These are phyloP conservation scores for Serendipita sp. DNA, from an alignment of 768 basidiomycete genomes.

Conservation along the genomic window DNA sequence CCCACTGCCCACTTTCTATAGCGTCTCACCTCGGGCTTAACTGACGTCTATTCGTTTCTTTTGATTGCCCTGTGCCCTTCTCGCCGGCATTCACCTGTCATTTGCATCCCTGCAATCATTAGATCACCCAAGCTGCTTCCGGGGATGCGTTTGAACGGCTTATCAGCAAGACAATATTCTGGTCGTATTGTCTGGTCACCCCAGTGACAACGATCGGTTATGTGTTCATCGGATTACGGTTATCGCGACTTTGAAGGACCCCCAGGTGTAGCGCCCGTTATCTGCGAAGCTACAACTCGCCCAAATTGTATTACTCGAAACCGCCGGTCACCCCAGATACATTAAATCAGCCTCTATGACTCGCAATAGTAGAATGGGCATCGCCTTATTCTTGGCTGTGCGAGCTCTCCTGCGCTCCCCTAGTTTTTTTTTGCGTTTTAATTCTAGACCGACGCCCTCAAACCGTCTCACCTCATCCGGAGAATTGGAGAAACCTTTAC, in stretches of 20 bases:
- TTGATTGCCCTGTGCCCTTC: not conserved
- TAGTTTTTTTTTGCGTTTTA: not conserved
- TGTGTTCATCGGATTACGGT: slow-evolving; percentile 54
- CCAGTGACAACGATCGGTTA: slow-evolving; percentile 68
- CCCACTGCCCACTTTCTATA: slow-evolving; percentile 22
- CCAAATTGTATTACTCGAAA: not conserved
- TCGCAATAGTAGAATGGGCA: no score
- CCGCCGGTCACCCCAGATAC: no score
- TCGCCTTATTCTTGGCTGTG: not conserved
- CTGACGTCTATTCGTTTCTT: not conserved
- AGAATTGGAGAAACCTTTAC: no score
- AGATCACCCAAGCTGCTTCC: slow-evolving; percentile 73
- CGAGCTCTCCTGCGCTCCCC: not conserved
- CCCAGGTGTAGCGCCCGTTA: not conserved
- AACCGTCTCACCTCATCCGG: not conserved
- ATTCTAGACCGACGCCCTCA: not conserved
- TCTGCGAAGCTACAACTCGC: not conserved
- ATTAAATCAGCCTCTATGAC: no score
- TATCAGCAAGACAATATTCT: slow-evolving; percentile 82
- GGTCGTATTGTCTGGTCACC: slow-evolving; percentile 80
- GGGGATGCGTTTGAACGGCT: slow-evolving; percentile 86
- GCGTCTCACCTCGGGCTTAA: no score
- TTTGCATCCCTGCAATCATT: slow-evolving; percentile 9
- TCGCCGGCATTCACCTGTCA: not conserved
- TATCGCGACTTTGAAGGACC: not conserved